Evolutionary conservation across 1,139 yeast species (phyloP), one percentile per base, ranked within the genome.

Genomic region (Pneumocystis sp.): DNA sequence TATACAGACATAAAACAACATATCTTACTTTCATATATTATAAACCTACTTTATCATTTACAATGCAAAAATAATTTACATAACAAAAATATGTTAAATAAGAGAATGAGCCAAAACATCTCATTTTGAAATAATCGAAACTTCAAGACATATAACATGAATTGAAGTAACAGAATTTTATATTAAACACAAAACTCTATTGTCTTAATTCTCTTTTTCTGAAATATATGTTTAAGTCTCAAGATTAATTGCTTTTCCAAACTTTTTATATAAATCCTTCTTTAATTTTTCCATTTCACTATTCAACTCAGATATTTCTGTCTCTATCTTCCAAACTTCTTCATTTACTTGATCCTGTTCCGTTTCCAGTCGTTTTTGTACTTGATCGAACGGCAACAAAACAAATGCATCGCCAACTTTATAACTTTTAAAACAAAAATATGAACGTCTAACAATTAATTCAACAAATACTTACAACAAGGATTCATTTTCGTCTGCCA

Each of bases 221-320:
- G 19, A 44, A 44, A 44, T 5, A 44, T 10, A 37, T 37, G 2
- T 19, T 65, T 65, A 69, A 39, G 66, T 62, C 40, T 93, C 98
- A 64, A 93, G 79, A 74, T 91, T 91, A 73, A 93, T 93, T 68
- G 90, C 85, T 70, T 83, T 83, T 56, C 98, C 98, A 74, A 93
- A 93, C 74, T 89, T 90, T 21, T 89, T 89, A 73, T 93, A 93
- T 67, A 93, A 78, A n/a, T 79, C 80, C 44, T 82, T 81, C 77
- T 91, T 93, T 71, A 91, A 80, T 50, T 75, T 81, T 10, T 75
- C 75, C 76, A 91, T 80, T 68, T 82, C 78, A 3, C 77, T 80
- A 67, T 84, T 85, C 59, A 85, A 77, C 0, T 74, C 78, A 0
- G 79, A 83, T 63, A 87, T 79, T 68, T 80, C 73, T 0, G 74